phyloP scores from a whole-genome alignment of 2,329 filamentous ascomycete species.

The Trichoderma lentiforme region DNA sequence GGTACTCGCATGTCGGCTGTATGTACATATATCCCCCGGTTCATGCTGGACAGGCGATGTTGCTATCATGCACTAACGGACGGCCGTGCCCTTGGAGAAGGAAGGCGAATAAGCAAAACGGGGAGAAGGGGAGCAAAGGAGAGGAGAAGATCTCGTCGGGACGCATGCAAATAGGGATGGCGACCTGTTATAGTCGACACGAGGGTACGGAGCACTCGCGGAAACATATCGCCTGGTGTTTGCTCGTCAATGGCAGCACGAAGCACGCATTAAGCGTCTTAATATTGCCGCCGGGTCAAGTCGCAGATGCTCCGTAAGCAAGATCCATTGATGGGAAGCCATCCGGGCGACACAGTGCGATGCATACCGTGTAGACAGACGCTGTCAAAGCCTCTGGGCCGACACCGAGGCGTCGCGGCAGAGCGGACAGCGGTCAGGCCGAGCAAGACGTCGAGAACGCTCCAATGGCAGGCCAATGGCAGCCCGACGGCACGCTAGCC shows the following conservation, averaged over 20 bases:
- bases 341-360: background rate
- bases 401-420: conserved; percentile 10
- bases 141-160: too few relatives aligned
- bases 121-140: background rate
- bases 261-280: background rate
- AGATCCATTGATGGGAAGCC: background rate
- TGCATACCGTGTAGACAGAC: background rate
- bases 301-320: background rate
- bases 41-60: background rate
- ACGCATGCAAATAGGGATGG: background rate
- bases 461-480: background rate
- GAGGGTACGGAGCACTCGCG: background rate
- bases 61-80: background rate
- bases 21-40: background rate
- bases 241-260: background rate
- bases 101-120: background rate
- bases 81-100: background rate
- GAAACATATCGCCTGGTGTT: background rate
- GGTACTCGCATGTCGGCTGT: background rate
- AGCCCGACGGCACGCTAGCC: background rate
- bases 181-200: background rate
- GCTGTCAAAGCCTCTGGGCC: background rate
- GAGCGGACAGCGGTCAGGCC: conserved; percentile 13
- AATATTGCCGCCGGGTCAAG: background rate
- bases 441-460: background rate